Evolutionary conservation across 164 flowering plant species (phyloP).

Genomic region (Macadamia integrifolia): DNA sequence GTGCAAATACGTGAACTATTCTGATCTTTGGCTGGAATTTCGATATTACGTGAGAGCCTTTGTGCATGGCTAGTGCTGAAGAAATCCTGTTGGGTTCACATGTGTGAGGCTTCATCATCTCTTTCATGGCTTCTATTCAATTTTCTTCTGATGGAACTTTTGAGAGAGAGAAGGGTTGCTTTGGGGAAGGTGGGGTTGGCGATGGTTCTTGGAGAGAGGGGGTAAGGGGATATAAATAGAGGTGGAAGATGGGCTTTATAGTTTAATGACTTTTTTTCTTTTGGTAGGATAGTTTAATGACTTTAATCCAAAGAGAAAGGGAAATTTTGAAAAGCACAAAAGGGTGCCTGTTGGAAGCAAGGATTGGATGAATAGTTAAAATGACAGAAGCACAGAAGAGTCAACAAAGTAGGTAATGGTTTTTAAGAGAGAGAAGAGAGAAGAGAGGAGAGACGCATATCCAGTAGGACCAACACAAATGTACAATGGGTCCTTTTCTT

Average conservation of each 20-base stretch:
- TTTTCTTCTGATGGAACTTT: constrained; percentile 9
- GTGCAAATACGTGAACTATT: constrained; percentile 85
- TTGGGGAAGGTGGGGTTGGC: too few species aligned
- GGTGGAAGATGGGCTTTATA: neutral
- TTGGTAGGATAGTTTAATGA: neutral
- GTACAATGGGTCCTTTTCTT: too few species aligned
- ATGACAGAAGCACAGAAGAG: constrained; percentile 16
- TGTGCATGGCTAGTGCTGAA: constrained; percentile 42
- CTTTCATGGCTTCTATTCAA: constrained; percentile 25
- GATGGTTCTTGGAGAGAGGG: too few species aligned
- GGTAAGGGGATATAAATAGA: constrained; percentile 2
- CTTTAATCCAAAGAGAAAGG: neutral
- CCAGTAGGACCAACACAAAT: too few species aligned
- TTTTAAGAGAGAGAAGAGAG: too few species aligned
- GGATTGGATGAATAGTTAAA: constrained; percentile 26
- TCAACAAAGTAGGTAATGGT: constrained; percentile 17
- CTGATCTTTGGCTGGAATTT: constrained; percentile 70
- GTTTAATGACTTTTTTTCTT: neutral
- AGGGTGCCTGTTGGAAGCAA: constrained; percentile 23
- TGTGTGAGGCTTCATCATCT: constrained; percentile 18
- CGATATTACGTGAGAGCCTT: constrained; percentile 47
- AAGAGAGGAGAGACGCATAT: too few species aligned
- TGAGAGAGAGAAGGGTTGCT: neutral
- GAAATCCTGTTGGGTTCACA: constrained; percentile 13
- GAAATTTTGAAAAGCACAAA: constrained; percentile 15